A percentile compares a stretch with the other conserved stretches of the same genome.
Conservation (phyloP, 345 rosid genomes). For the Syzygium aromaticum region DNA sequence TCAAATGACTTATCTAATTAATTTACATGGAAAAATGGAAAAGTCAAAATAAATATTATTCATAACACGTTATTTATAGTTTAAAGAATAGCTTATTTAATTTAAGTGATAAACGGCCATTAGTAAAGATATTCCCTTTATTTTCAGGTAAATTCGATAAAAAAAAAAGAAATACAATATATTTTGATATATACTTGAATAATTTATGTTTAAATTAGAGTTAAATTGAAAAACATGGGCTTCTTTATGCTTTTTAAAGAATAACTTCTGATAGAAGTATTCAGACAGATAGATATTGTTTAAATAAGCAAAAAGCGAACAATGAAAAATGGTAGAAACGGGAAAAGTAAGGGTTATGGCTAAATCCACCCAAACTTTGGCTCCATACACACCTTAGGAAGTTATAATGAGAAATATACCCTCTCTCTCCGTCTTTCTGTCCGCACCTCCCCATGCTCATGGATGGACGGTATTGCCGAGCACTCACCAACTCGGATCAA, state of each 20-base stretch:
- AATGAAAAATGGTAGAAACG: background rate
- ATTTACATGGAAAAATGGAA: background rate
- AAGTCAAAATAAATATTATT: too few species aligned
- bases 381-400: background rate
- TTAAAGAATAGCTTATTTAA: background rate
- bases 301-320: background rate
- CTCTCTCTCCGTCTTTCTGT: too few species aligned
- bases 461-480: too few species aligned
- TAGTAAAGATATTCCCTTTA: background rate
- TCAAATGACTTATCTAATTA: background rate
- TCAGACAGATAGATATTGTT: background rate
- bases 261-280: background rate
- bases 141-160: background rate
- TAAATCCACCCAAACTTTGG: background rate
- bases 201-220: background rate
- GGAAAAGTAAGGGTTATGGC: background rate
- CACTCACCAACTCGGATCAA: too few species aligned
- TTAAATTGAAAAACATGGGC: background rate
- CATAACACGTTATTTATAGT: background rate
- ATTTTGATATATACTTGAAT: background rate
- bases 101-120: background rate
- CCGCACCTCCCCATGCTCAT: too few species aligned
- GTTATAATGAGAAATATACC: background rate
- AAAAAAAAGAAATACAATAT: background rate
- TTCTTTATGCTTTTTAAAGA: background rate